Conservation (phyloP, 2,329 filamentous ascomycete genomes). For the Monilinia vaccinii-corymbosi region DNA sequence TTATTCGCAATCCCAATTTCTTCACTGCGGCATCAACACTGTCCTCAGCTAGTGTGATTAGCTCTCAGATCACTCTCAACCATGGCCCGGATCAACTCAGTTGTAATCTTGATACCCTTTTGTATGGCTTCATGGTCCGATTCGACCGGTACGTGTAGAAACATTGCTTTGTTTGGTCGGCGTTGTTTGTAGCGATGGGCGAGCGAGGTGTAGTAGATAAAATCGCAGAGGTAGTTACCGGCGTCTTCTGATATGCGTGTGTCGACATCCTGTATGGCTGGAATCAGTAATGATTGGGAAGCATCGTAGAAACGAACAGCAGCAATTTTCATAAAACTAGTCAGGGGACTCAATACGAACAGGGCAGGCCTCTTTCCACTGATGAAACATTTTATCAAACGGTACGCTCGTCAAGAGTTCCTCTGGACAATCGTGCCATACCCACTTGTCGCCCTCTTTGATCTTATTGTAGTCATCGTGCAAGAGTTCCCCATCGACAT, state of each 20-base stretch:
- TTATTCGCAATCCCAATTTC: background rate
- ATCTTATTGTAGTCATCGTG: slow-evolving; percentile 35
- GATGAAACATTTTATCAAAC: slow-evolving; percentile 43
- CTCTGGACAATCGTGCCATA: slow-evolving; percentile 45
- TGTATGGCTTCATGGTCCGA: slow-evolving; percentile 40
- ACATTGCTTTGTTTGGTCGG: slow-evolving; percentile 46
- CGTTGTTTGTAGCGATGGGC: slow-evolving; percentile 43
- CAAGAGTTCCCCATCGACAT: slow-evolving; percentile 58
- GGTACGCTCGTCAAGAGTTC: slow-evolving; percentile 50
- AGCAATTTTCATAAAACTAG: slow-evolving; percentile 22
- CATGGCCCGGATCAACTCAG: slow-evolving; percentile 48
- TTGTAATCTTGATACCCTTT: slow-evolving; percentile 41
- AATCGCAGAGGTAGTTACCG: slow-evolving; percentile 68
- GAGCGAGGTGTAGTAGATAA: slow-evolving; percentile 61
- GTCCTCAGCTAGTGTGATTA: background rate
- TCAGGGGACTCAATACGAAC: slow-evolving; percentile 31
- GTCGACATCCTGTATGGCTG: slow-evolving; percentile 23
- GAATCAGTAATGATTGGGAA: background rate
- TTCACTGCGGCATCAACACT: background rate
- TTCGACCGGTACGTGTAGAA: slow-evolving; percentile 63
- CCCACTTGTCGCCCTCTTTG: slow-evolving; percentile 38
- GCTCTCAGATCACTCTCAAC: slow-evolving; percentile 33
- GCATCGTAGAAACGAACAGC: slow-evolving; percentile 13
- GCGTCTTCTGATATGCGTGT: slow-evolving; percentile 59
- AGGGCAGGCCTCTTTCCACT: slow-evolving; percentile 45